A percentile compares a stretch with the other conserved stretches of the same genome.
phyloP scores from a whole-genome alignment of 2,329 filamentous ascomycete genomes.

The Fusarium longipes region DNA sequence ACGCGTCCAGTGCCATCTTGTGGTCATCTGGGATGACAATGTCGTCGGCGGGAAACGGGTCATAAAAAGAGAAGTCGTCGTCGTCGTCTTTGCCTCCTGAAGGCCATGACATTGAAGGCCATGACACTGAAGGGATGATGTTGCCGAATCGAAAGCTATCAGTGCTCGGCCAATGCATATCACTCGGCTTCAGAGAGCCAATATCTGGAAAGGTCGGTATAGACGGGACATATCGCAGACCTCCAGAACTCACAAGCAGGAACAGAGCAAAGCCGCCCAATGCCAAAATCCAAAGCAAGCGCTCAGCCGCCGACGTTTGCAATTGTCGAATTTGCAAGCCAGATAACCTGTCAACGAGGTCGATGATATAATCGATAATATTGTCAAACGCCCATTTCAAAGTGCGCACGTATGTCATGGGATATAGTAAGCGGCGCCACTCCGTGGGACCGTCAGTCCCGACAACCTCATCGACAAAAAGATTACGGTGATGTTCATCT shows the following conservation, averaged over 20 bases:
- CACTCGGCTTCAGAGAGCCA: slow-evolving; percentile 4
- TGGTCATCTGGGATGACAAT: slow-evolving; percentile 43
- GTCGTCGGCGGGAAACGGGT: slow-evolving; percentile 25
- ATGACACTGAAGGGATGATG: slow-evolving; percentile 45
- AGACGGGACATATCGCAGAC: slow-evolving; percentile 1
- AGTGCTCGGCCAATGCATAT: slow-evolving; percentile 28
- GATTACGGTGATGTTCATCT: too few species aligned
- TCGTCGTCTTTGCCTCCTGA: slow-evolving; percentile 35
- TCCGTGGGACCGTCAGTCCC: slow-evolving; percentile 24
- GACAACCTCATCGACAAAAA: slow-evolving; percentile 7
- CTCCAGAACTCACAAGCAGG: not conserved
- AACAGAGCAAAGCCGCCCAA: slow-evolving; percentile 6
- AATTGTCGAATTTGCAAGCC: not conserved
- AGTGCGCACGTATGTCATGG: slow-evolving; percentile 48
- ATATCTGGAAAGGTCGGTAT: slow-evolving; percentile 14
- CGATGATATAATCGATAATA: slow-evolving; percentile 35
- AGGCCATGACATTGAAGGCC: slow-evolving; percentile 46
- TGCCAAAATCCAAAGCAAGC: not conserved
- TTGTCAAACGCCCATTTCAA: slow-evolving; percentile 41
- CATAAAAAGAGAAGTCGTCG: slow-evolving; percentile 17
- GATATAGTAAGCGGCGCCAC: slow-evolving; percentile 48
- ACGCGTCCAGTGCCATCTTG: slow-evolving; percentile 46
- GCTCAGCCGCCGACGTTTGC: not conserved
- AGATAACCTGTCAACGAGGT: slow-evolving; percentile 31
- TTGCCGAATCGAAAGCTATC: slow-evolving; percentile 36